Base-by-base conservation (phyloP, 108 stramenopile genomes). In the Parmales sp. region DNA sequence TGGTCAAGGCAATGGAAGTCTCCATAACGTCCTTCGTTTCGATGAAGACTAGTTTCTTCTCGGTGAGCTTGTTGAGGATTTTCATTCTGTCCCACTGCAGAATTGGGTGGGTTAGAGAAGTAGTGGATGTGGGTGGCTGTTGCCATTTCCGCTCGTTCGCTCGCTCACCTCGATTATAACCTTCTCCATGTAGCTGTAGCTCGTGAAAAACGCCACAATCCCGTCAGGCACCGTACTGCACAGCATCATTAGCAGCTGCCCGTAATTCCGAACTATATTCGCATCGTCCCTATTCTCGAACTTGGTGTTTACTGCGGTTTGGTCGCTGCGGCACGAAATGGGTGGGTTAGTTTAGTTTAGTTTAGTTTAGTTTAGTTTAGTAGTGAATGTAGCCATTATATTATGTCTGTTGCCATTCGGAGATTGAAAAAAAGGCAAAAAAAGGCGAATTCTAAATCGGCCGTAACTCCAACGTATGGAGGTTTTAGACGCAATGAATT, bases 1-100 rank as follows among this genome's bases (percentile, higher is more conserved):
- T 97, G 69, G 96, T 95, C 13, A 99, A 73, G 0, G 98, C 96
- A 46, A 99, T 69, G 0, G 96, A 97, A 2, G 98, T 99, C 72
- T 98, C 98, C 31, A 98, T 94, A 11, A 99, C 95, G 82, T 99
- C 98, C 71, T 98, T 98, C 11, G 98, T 99, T 79, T 99, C 98
- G 45, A 99, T 92, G 66, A 96, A 99, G 29, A 99, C 83, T 1
- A 99, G 79, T 74, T 99, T 99, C 20, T 90, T 83, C 64, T 94
- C 89, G 31, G 90, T 83, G 50, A 98, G 68, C 68, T 94, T 86
- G 60, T 86, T 76, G 49, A 98, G 75, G 31, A 95, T 86, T 60
- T 13, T 13, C 51, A 16, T 60, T 36, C 16, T 8, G 46, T 26
- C 11, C 8, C 28, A 36, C 16, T 8, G 8, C 13, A 66, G 65